Percentiles rank a stretch among this genome's conserved stretches.
Evolutionary conservation across 495 filamentous ascomycete species (phyloP).

Genomic region (Penicillium tannophilum): DNA sequence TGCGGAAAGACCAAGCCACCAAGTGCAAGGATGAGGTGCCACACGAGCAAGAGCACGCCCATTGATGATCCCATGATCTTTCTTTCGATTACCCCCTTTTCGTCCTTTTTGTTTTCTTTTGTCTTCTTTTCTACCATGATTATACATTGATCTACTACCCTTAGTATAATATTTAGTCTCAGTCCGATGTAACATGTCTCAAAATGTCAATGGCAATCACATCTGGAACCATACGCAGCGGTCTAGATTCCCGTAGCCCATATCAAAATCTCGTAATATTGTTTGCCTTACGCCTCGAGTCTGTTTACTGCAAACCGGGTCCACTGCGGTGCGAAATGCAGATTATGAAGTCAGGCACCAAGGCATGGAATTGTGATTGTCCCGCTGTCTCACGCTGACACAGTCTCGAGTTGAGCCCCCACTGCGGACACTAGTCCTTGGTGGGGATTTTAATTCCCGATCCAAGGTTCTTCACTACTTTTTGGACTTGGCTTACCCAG

Average conservation of each 20-base stretch:
- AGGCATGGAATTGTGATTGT: neutral
- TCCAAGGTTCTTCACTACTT: neutral
- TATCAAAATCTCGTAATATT: slow-evolving; percentile 11
- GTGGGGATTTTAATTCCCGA: neutral
- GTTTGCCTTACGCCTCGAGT: no score
- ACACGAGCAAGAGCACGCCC: neutral
- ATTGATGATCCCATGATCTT: neutral
- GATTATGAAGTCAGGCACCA: neutral
- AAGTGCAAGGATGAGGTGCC: slow-evolving; percentile 25
- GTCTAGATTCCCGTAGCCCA: slow-evolving; percentile 18
- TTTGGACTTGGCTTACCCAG: neutral
- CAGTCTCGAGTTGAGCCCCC: neutral
- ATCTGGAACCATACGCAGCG: slow-evolving; percentile 13
- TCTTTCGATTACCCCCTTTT: neutral
- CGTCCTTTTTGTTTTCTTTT: neutral
- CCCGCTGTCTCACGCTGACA: neutral
- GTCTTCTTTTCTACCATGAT: neutral
- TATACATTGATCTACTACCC: neutral
- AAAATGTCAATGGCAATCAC: neutral
- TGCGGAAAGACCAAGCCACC: slow-evolving; percentile 41
- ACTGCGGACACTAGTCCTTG: slow-evolving; percentile 1
- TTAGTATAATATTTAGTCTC: neutral
- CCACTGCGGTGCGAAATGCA: no score
- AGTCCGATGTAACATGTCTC: slow-evolving; percentile 1
- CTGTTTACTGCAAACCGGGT: neutral